These are phyloP conservation scores for Termitomyces sp. DNA, from an alignment of 768 basidiomycete species.

Conservation along the genomic window DNA sequence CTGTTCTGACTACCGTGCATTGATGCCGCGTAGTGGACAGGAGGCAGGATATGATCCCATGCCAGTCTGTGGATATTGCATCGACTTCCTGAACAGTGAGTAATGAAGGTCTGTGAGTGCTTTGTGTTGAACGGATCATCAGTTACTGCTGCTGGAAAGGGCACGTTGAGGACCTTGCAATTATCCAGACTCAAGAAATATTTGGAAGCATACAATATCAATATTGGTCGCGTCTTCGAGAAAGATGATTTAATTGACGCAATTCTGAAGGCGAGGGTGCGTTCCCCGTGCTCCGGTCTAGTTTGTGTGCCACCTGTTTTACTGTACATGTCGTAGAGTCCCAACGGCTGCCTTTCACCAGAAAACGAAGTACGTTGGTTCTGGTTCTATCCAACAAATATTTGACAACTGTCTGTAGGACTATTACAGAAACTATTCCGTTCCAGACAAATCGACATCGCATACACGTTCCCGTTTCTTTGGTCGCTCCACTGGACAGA, in stretches of 20 bases:
- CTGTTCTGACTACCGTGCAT: slow-evolving; percentile 72
- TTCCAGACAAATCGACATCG: slow-evolving; percentile 39
- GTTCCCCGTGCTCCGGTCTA: slow-evolving; percentile 18
- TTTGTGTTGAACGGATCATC: slow-evolving; percentile 4
- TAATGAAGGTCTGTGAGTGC: slow-evolving; percentile 4
- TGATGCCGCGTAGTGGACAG: slow-evolving; percentile 59
- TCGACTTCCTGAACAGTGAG: slow-evolving; percentile 64
- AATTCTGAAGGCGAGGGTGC: slow-evolving; percentile 49
- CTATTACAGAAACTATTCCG: slow-evolving; percentile 59
- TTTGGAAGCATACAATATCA: slow-evolving; percentile 64
- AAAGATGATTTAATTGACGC: slow-evolving; percentile 76
- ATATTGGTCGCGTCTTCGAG: slow-evolving; percentile 58
- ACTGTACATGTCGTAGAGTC: slow-evolving; percentile 31
- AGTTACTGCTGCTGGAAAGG: slow-evolving; percentile 69
- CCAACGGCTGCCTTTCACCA: slow-evolving; percentile 56
- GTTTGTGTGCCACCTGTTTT: neutral
- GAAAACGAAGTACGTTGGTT: slow-evolving; percentile 48
- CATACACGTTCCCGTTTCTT: slow-evolving; percentile 41
- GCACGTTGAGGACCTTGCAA: slow-evolving; percentile 49
- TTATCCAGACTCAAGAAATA: slow-evolving; percentile 66
- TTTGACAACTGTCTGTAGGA: slow-evolving; percentile 26
- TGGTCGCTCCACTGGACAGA: slow-evolving; percentile 33
- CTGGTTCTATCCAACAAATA: neutral
- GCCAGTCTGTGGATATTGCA: slow-evolving; percentile 69
- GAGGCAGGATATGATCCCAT: slow-evolving; percentile 59